phyloP scores from a whole-genome alignment of 106 monocot species.

The Posidonia australis region DNA sequence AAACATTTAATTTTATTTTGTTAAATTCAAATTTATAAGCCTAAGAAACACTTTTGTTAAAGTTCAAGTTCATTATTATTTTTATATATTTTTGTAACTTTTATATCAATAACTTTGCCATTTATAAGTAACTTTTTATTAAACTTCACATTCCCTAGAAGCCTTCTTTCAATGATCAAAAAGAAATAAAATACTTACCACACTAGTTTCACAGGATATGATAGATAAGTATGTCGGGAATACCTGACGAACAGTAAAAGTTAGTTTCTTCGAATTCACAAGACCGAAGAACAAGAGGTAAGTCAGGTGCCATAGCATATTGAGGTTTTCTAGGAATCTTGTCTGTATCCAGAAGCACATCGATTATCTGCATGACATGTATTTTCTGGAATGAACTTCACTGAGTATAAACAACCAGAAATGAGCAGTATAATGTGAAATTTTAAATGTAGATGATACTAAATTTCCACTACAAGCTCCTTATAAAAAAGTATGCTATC shows the following conservation, averaged over 20 bases:
- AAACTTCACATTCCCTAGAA: too few relatives aligned
- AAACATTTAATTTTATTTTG: neutral
- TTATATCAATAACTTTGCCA: neutral
- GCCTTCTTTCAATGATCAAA: neutral
- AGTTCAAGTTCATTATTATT: neutral
- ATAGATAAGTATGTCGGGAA: neutral
- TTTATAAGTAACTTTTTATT: too few relatives aligned
- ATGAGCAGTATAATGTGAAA: neutral
- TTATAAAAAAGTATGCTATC: too few relatives aligned
- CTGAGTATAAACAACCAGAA: neutral
- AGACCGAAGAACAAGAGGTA: conserved; percentile 63
- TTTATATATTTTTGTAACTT: neutral
- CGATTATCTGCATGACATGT: conserved; percentile 50
- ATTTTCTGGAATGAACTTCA: neutral
- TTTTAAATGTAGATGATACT: too few relatives aligned
- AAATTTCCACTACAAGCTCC: too few relatives aligned
- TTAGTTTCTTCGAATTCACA: conserved; percentile 69
- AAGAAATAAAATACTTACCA: neutral
- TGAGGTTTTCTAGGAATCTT: conserved; percentile 87
- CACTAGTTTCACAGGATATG: neutral
- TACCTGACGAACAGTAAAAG: conserved; percentile 86
- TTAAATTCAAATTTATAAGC: neutral
- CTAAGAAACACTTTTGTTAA: neutral
- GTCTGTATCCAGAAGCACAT: conserved; percentile 58
- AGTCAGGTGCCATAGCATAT: conserved; percentile 75